A percentile compares a stretch with the other conserved stretches of the same genome.
These are phyloP conservation scores for Podospora appendiculata DNA, from an alignment of 495 filamentous ascomycete species.

Conservation along the genomic window DNA sequence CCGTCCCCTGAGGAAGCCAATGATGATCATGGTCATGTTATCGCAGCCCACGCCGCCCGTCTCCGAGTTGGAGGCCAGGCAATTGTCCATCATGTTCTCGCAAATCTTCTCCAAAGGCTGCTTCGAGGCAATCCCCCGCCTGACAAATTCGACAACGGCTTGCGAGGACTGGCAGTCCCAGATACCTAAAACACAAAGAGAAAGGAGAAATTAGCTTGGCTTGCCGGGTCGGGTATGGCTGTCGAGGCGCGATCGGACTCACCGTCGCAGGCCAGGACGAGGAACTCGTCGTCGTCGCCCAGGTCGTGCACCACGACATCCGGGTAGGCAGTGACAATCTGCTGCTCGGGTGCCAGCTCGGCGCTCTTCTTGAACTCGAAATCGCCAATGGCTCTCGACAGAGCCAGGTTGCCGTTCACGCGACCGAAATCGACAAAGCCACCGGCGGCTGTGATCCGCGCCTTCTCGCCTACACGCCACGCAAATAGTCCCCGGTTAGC, in stretches of 20 bases:
- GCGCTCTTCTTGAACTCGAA: conserved; percentile 99
- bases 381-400: conserved; percentile 95
- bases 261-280: conserved; percentile 98
- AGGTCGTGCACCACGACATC: conserved; percentile 88
- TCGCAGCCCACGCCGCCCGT: conserved; percentile 97
- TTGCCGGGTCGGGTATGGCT: too few species aligned
- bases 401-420: conserved; percentile 96
- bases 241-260: conserved; percentile 16
- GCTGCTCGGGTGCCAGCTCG: conserved; percentile 89
- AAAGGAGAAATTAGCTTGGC: neutral
- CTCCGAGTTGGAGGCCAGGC: conserved; percentile 91
- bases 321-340: conserved; percentile 94
- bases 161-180: conserved; percentile 99
- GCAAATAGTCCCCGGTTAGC: conserved; percentile 13
- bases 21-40: conserved; percentile 97
- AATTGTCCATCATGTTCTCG: conserved; percentile 99
- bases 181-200: conserved; percentile 55
- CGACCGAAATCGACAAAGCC: conserved; percentile 98
- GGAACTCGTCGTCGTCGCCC: conserved; percentile 89
- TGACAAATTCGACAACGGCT: conserved; percentile 92
- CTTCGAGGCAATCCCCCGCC: conserved; percentile 90
- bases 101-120: conserved; percentile 89
- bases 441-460: conserved; percentile 87
- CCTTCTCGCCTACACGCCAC: conserved; percentile 70
- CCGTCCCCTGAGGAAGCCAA: conserved; percentile 82